Percentiles rank a stretch among this genome's conserved stretches.
Evolutionary conservation across 2,329 filamentous ascomycete species (phyloP).

Genomic region (Sporothrix luriei): DNA sequence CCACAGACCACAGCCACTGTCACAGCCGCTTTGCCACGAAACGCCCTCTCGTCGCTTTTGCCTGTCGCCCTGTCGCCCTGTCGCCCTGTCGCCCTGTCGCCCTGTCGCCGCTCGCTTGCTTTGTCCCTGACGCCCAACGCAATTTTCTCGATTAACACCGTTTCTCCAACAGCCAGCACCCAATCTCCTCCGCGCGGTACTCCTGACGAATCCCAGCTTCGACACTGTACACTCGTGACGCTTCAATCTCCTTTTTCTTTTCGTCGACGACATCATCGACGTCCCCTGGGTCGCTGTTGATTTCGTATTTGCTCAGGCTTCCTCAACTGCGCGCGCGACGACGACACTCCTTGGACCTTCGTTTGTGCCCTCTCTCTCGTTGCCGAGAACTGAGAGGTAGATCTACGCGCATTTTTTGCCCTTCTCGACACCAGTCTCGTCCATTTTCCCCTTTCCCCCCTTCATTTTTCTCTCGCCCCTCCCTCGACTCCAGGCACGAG

Average conservation of each 20-base stretch:
- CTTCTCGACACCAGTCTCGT: background rate
- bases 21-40: conserved; percentile 16
- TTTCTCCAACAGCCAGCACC: conserved; percentile 17
- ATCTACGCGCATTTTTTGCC: background rate
- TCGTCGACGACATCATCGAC: background rate
- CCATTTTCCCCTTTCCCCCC: background rate
- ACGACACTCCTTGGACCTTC: background rate
- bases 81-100: background rate
- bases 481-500: conserved; percentile 6
- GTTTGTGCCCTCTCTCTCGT: background rate
- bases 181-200: background rate
- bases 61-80: background rate
- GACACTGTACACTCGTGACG: background rate
- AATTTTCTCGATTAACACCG: background rate
- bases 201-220: conserved; percentile 11
- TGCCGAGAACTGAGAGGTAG: background rate
- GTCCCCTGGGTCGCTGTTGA: conserved; percentile 9
- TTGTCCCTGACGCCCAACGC: conserved; percentile 15
- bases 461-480: background rate
- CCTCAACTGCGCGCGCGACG: background rate
- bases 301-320: background rate
- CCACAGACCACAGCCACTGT: background rate
- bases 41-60: background rate
- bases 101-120: background rate
- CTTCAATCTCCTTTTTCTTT: background rate